Percentiles rank a stretch among this genome's conserved stretches.
These are phyloP conservation scores for Blastobotrys capitulatus DNA, from an alignment of 1,139 yeast species.

Conservation along the genomic window DNA sequence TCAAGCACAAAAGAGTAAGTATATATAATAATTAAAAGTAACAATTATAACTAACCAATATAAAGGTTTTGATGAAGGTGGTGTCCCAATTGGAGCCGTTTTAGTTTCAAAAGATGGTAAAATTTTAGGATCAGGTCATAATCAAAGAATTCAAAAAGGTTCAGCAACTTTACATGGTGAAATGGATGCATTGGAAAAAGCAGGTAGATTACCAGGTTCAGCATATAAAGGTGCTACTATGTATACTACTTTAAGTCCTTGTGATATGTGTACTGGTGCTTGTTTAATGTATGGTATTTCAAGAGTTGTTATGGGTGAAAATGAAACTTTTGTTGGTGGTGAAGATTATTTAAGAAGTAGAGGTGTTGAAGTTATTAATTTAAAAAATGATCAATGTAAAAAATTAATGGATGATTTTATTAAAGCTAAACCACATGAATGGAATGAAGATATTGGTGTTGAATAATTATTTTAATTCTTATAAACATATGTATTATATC, in stretches of 20 bases:
- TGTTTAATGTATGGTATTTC: conserved; percentile 80
- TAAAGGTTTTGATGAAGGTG: conserved; percentile 69
- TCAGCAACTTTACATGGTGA: conserved; percentile 84
- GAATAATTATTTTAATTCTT: neutral
- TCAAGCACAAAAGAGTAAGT: conserved; percentile 31
- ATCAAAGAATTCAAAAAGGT: conserved; percentile 75
- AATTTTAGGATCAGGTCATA: conserved; percentile 81
- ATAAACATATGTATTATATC: no score
- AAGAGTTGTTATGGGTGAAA: conserved; percentile 85
- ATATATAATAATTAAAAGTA: no score
- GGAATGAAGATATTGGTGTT: conserved; percentile 85
- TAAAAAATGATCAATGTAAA: conserved; percentile 63
- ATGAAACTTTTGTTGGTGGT: conserved; percentile 68
- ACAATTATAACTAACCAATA: neutral
- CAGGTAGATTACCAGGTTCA: conserved; percentile 76
- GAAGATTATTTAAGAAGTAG: conserved; percentile 61
- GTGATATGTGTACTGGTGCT: conserved; percentile 94
- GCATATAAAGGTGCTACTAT: conserved; percentile 50
- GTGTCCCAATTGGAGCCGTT: conserved; percentile 83
- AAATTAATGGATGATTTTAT: conserved; percentile 73
- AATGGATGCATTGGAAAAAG: conserved; percentile 79
- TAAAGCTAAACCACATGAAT: conserved; percentile 66
- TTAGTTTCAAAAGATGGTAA: conserved; percentile 71
- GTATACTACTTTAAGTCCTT: conserved; percentile 90
- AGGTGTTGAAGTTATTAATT: conserved; percentile 71